phyloP scores from a whole-genome alignment of 1,284 basidiomycete genomes.

The Pyrrhoderma lamaoense region DNA sequence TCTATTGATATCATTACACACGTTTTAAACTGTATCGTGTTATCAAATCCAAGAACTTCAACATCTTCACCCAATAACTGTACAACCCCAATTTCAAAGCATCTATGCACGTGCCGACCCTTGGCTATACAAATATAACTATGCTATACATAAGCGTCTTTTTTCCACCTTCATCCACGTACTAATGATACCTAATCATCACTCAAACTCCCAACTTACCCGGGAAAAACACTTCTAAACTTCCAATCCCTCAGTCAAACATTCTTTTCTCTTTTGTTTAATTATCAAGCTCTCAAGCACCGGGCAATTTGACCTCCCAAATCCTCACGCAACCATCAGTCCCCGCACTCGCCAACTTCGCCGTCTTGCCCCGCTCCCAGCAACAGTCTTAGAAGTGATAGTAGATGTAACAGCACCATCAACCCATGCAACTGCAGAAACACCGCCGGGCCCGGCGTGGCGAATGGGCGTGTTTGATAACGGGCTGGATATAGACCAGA shows the following conservation, averaged over 20 bases:
- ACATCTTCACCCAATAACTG: too few relatives aligned
- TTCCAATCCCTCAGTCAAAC: not conserved
- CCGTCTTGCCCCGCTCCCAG: constrained; percentile 30
- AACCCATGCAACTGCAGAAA: constrained; percentile 79
- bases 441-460: constrained; percentile 79
- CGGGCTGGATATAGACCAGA: constrained; percentile 79
- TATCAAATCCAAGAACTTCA: too few relatives aligned
- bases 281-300: not conserved
- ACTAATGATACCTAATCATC: too few relatives aligned
- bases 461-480: constrained; percentile 78
- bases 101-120: too few relatives aligned
- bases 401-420: constrained; percentile 25
- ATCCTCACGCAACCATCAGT: constrained; percentile 77
- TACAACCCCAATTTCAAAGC: too few relatives aligned
- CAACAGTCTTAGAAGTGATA: constrained; percentile 16
- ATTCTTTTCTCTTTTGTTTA: not conserved
- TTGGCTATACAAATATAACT: too few relatives aligned
- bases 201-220: too few relatives aligned
- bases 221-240: too few relatives aligned
- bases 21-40: too few relatives aligned
- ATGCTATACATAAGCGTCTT: too few relatives aligned
- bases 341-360: constrained; percentile 64
- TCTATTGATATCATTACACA: too few relatives aligned
- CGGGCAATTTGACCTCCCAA: constrained; percentile 49
- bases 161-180: too few relatives aligned